Evolutionary conservation across 495 filamentous ascomycete genomes (phyloP).

Genomic region (Tirmania nivea): DNA sequence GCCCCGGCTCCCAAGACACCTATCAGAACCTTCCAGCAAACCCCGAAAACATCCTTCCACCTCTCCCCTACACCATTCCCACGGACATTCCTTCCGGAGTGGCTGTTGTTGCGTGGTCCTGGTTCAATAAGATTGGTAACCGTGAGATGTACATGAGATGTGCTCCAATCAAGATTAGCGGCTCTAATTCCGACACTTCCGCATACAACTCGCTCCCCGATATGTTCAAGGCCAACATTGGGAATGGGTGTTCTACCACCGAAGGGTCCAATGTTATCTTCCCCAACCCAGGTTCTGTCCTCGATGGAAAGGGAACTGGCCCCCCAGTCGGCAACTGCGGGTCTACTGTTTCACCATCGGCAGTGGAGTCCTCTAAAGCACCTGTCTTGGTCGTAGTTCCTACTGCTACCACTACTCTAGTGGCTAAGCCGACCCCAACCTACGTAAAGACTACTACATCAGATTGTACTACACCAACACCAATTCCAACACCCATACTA

Average conservation of each 20-base stretch:
- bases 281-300: neutral
- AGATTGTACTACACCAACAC: neutral
- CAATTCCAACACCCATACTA: neutral
- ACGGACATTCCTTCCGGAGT: slow-evolving; percentile 33
- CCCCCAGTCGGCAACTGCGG: neutral
- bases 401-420: neutral
- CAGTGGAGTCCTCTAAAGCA: neutral
- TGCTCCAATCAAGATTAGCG: slow-evolving; percentile 29
- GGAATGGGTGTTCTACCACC: slow-evolving; percentile 14
- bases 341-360: neutral
- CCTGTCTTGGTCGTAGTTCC: neutral
- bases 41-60: slow-evolving; percentile 12
- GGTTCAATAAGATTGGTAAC: slow-evolving; percentile 36
- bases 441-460: neutral
- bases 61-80: slow-evolving; percentile 34
- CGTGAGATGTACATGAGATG: slow-evolving; percentile 44
- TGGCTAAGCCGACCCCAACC: neutral
- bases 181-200: slow-evolving; percentile 18
- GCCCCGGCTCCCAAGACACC: slow-evolving; percentile 48
- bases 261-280: slow-evolving; percentile 5
- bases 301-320: neutral
- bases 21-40: slow-evolving; percentile 24
- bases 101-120: slow-evolving; percentile 40
- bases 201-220: slow-evolving; percentile 27
- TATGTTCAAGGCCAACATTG: slow-evolving; percentile 39